Base-by-base conservation (phyloP, 1,284 basidiomycete genomes). In the Apiotrichum sp. region DNA sequence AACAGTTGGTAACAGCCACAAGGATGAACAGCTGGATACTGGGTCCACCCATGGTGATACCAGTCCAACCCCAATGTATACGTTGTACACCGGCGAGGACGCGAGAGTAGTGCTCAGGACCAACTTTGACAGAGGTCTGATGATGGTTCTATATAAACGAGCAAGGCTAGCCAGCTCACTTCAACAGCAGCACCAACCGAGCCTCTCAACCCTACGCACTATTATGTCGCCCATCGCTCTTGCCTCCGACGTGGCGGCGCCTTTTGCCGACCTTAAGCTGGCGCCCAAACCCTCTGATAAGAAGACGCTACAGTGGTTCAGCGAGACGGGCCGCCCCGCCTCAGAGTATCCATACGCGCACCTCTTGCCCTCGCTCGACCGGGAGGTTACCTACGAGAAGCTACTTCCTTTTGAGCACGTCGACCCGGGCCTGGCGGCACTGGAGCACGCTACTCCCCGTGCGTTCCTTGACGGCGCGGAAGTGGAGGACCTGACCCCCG, bases 391-490 rank as follows among this genome's bases (percentile, higher is more conserved):
- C 16, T 39, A 42, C 6, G 32, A 85, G 33, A 84, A 87, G 13
- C 78, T 91, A 56, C 79, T 78, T 29, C 83, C 84, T 3, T 91
- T 86, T 72, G 81, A 84, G 53, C 87, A 90, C 65, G 74, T 80
- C 64, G 87, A 90, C 75, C 87, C 88, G 4, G 88, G 83, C 1
- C 74, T 75, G 33, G 81, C 84, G 54, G 88, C 87, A 5, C 75
- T 89, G 42, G 62, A 65, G 33, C 85, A 86, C 63, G 67, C 80
- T 11, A 14, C 87, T 61, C 85, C 86, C 13, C 80, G 82, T 47
- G 76, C 83, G 6, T 88, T 89, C 76, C 78, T 89, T 1, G 78
- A 82, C 22, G 75, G 77, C 59, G 80, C 80, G 4, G 80, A 77
- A 53, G 74, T 86, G 10, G 60, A 61, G 31, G 53, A 76, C 55